These are phyloP conservation scores for Metschnikowia lochheadii DNA, from an alignment of 805 yeast species.

Conservation along the genomic window DNA sequence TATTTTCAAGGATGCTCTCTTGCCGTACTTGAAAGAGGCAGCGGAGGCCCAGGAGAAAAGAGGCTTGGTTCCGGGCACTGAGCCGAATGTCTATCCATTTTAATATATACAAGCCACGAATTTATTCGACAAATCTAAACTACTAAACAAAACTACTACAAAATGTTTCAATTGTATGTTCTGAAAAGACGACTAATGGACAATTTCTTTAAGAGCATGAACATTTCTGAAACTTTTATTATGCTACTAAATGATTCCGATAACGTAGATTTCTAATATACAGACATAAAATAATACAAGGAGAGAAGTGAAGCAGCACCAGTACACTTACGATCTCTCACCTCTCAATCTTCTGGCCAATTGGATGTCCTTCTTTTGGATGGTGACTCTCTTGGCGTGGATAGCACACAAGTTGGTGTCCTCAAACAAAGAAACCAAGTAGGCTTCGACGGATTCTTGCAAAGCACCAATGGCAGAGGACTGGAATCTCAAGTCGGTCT, in stretches of 20 bases:
- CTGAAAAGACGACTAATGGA: no score
- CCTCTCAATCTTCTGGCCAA: slow-evolving; percentile 49
- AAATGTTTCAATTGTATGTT: no score
- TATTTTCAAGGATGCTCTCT: slow-evolving; percentile 47
- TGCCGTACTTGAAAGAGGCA: slow-evolving; percentile 50
- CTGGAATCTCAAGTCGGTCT: slow-evolving; percentile 45
- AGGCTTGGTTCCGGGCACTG: slow-evolving; percentile 40
- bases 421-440: slow-evolving; percentile 44
- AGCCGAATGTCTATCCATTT: slow-evolving; percentile 42
- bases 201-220: no score
- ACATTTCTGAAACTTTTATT: not conserved
- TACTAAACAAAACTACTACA: no score
- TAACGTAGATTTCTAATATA: slow-evolving; percentile 15
- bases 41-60: slow-evolving; percentile 45
- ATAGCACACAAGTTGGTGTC: slow-evolving; percentile 48
- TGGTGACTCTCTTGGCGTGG: slow-evolving; percentile 47
- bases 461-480: slow-evolving; percentile 46
- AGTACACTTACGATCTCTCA: slow-evolving; percentile 36
- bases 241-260: not conserved
- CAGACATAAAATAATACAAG: slow-evolving; percentile 19
- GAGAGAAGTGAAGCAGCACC: slow-evolving; percentile 18
- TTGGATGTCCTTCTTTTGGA: slow-evolving; percentile 46
- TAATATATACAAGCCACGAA: not conserved
- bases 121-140: no score
- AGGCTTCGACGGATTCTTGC: slow-evolving; percentile 46